Evolutionary conservation across 306 rosid genomes (phyloP).

Genomic region (Fragaria ananassa): DNA sequence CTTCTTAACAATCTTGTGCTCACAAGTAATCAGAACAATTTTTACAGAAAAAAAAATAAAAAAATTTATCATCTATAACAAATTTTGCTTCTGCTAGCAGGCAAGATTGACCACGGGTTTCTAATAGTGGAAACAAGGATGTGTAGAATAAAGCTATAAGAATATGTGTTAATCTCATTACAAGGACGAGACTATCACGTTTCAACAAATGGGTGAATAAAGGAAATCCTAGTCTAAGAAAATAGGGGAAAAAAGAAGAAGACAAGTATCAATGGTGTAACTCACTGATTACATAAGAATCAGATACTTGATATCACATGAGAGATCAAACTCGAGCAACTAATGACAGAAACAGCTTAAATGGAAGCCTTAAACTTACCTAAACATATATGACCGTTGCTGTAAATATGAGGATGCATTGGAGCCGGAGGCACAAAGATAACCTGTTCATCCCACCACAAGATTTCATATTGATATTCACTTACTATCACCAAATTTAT

Average conservation of each 20-base stretch:
- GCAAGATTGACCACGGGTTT: neutral
- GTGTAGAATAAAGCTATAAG: neutral
- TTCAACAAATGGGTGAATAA: neutral
- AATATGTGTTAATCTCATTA: neutral
- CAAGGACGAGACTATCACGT: neutral
- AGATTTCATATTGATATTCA: neutral
- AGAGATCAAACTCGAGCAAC: neutral
- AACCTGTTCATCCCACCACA: constrained; percentile 53
- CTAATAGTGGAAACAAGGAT: neutral
- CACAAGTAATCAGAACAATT: neutral
- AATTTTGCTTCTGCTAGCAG: neutral
- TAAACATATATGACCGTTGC: constrained; percentile 98
- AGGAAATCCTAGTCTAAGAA: neutral
- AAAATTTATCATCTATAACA: neutral
- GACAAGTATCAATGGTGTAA: neutral
- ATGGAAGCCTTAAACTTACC: constrained; percentile 45
- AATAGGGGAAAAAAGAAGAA: neutral
- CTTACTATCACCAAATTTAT: constrained; percentile 6
- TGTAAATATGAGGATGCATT: constrained; percentile 93
- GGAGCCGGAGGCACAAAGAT: constrained; percentile 98
- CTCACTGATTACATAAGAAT: neutral
- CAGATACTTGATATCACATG: neutral
- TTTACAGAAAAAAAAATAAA: neutral
- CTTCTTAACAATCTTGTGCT: neutral
- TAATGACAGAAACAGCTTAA: neutral